Evolutionary conservation across 1,284 basidiomycete species (phyloP).

Genomic region (Ceratobasidium sp.): DNA sequence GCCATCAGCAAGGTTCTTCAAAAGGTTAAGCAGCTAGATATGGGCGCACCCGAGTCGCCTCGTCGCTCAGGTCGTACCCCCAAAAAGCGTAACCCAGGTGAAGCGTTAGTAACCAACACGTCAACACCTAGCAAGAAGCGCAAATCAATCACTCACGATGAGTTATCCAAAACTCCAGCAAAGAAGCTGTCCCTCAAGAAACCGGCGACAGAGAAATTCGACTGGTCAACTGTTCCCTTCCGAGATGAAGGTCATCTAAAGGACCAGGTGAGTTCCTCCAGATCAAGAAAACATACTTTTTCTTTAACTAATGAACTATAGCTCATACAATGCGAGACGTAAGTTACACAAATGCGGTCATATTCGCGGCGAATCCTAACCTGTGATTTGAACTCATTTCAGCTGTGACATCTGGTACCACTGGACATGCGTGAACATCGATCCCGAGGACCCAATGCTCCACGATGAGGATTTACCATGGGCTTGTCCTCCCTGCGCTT

Average conservation of each 20-base stretch:
- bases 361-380: background rate
- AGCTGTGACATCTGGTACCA: slow-evolving; percentile 19
- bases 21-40: background rate
- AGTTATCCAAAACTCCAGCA: background rate
- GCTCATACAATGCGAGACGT: slow-evolving; percentile 23
- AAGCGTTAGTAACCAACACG: background rate
- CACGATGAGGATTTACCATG: background rate
- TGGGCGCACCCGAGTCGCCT: background rate
- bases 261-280: slow-evolving; percentile 2
- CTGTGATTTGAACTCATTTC: background rate
- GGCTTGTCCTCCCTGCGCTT: slow-evolving; percentile 12
- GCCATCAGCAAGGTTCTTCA: background rate
- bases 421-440: slow-evolving; percentile 9
- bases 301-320: background rate
- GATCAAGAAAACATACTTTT: background rate
- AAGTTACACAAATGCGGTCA: background rate
- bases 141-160: background rate
- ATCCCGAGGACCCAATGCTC: background rate
- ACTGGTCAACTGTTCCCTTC: slow-evolving; percentile 10
- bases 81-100: slow-evolving; percentile 6
- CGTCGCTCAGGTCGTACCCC: slow-evolving; percentile 3
- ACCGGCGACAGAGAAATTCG: background rate
- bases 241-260: background rate
- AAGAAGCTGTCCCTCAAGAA: background rate
- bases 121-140: background rate